Base-by-base conservation (phyloP, 768 basidiomycete species). In the Infundibulicybe gibba region DNA sequence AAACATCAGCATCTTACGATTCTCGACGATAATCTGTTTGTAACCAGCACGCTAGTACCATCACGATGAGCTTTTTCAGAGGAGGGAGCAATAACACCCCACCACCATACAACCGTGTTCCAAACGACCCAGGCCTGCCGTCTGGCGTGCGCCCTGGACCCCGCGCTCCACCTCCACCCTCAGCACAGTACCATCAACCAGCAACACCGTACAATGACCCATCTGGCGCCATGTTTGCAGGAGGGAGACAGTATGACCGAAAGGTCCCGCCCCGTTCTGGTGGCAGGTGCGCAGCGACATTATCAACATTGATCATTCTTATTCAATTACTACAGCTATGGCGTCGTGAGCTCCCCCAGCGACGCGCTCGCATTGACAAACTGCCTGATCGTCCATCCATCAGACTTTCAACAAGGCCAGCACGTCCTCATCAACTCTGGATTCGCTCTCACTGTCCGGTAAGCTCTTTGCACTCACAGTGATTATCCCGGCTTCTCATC, bases 371-470 rank as follows among this genome's bases (percentile, higher is more conserved):
- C 92, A 0, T 70, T 92, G 49, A 77, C 81, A 14, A 95, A 94
- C 62, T 83, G 90, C 54, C 61, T 95, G 13, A 79, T 94, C 38
- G 90, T 91, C 21, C 72, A 89, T 62, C 81, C 86, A 1, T 68
- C 73, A 4, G 92, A 97, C 64, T 94, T 94, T 58, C 64, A 67
- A 6, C 68, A 79, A 12, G 81, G 83, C 5, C 78, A 82, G 43
- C 91, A 92, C 62, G 85, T 92, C 34, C 65, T 87, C 13, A 70
- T 94, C 20, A 92, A 94, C 54, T 75, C 80, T 39, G 57, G 68
- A 41, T 94, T 75, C 57, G 75, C 88, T 17, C 56, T 90, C 44
- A 94, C 91, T 9, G 80, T 81, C 43, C 77, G 76, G 94, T 93
- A 54, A 48, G 80, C 14, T 19, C 16, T 8, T 8, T n/a, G n/a